Conservation (phyloP, 2,329 filamentous ascomycete species). For the Exophiala sideris region DNA sequence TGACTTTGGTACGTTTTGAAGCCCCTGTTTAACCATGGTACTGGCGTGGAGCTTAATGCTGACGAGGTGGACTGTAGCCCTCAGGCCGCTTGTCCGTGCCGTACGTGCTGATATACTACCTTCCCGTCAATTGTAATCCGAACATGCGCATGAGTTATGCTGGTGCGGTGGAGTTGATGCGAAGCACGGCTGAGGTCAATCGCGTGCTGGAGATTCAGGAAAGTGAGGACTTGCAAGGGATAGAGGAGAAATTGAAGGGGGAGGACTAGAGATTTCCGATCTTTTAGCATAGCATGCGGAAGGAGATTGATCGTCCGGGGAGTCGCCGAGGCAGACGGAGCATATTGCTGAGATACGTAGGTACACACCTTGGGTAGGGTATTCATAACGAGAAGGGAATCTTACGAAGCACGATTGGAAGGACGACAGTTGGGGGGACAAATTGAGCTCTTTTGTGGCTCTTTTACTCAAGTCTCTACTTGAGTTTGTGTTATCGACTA, state of each 20-base stretch:
- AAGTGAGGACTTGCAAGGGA: conserved; percentile 75
- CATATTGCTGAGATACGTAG: no score
- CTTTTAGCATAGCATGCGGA: neutral
- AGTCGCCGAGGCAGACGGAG: neutral
- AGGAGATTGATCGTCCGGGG: neutral
- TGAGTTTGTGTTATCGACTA: no score
- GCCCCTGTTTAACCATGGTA: no score
- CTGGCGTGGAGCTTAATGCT: no score
- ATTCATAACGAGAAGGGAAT: no score
- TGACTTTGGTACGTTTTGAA: conserved; percentile 66
- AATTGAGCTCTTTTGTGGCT: no score
- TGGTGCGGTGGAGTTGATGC: conserved; percentile 91
- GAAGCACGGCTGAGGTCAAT: conserved; percentile 86
- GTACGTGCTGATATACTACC: conserved; percentile 92
- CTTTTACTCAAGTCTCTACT: no score
- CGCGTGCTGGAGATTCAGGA: conserved; percentile 80
- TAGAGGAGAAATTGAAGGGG: conserved; percentile 63
- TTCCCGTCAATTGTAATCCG: conserved; percentile 85
- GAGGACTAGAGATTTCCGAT: conserved; percentile 30
- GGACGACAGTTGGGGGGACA: no score
- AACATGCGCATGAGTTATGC: conserved; percentile 92
- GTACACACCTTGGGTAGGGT: no score
- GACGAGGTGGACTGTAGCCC: conserved; percentile 51
- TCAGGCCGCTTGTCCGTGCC: conserved; percentile 84
- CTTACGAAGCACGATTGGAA: no score